Evolutionary conservation across 306 rosid genomes (phyloP), one percentile per base, ranked within the genome.

Genomic region (Amphicarpaea edgeworthii): DNA sequence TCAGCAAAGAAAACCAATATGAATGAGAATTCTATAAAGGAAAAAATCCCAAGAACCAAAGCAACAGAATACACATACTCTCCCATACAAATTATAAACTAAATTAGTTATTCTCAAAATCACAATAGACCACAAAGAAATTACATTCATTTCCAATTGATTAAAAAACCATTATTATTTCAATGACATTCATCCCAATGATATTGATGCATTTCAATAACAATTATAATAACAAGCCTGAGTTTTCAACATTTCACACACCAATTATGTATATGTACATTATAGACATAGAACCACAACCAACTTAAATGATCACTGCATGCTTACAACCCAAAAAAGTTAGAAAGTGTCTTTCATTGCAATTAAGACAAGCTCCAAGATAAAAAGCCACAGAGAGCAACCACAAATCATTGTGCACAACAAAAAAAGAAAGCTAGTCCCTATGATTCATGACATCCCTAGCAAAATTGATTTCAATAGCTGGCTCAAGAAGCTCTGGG

Each of bases 401-500:
- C 99, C 99, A 96, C 3, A 96, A 92, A 83, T 96, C 99, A 40
- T 96, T 96, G 75, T 96, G 99, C 74, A 92, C 99, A 32, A 98
- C 98, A 37, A 96, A 98, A 21, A 96, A 82, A 8, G 99, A 92
- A 49, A 96, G 90, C 99, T 98, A 92, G 80, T 96, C 98, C 87
- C 86, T 86, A 68, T 93, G 90, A 61, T 90, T 86, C 99, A 96
- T 96, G 34, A 98, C 99, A 53, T 95, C 98, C 81, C 99, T 90
- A 20, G 99, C 99, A 72, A 95, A 95, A 79, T 95, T 95, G 86
- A 95, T 95, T 54, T 98, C 99, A 2, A 95, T 96, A 19, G 97
- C 99, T n/a, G 99, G 99, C 90, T 96, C 99, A 0, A 97, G 98
- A 82, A 95, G 97, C 89, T 96, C 99, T 0, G 99, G n/a, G 99